Base-by-base conservation (phyloP, 2,329 filamentous ascomycete genomes). In the Uncinocarpus reesii region DNA sequence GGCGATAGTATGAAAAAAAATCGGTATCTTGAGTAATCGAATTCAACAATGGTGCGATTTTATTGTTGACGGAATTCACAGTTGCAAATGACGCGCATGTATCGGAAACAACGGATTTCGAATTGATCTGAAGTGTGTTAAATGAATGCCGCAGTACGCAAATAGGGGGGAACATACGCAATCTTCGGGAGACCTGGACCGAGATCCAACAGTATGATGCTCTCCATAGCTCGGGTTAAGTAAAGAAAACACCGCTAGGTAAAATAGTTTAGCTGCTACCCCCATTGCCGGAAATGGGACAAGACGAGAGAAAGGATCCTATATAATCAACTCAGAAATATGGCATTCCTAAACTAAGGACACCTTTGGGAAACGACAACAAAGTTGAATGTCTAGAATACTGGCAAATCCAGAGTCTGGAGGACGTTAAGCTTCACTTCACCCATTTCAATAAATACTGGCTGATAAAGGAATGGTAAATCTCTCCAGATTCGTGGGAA, bases 1-100 rank as follows among this genome's bases (percentile, higher is more conserved):
- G 72, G 50, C 92, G 83, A 71, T 96, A 98, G 68, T 96, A 88
- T 46, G 90, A 90, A 70, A 98, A 98, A 76, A 95, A 98, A 68
- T 98, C 92, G 65, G 90, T 94, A 46, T 84, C 80, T 58, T 79
- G 79, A 0, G 87, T 94, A 38, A 98, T 79, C 48, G 86, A 83
- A 59, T 86, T 78, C 57, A 98, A 71, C 45, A 81, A 78, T 15
- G 88, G 85, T 58, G 83, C 81, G 53, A 95, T 75, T 52, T 79
- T 77, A 56, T 74, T 68, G 68, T 96, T 98, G 47, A 98, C 74
- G 34, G 75, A 72, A 62, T 98, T 89, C 65, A 98, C 83, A 31
- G 86, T 88, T 48, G 83, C 81, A 68, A 94, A 98, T 48, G 90
- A 95, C 53, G 86, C 87, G 70, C 92, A 96, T 42, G 92, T 88